These are phyloP conservation scores for Phaeosphaeriaceae sp. DNA, from an alignment of 2,329 filamentous ascomycete species.

Conservation along the genomic window DNA sequence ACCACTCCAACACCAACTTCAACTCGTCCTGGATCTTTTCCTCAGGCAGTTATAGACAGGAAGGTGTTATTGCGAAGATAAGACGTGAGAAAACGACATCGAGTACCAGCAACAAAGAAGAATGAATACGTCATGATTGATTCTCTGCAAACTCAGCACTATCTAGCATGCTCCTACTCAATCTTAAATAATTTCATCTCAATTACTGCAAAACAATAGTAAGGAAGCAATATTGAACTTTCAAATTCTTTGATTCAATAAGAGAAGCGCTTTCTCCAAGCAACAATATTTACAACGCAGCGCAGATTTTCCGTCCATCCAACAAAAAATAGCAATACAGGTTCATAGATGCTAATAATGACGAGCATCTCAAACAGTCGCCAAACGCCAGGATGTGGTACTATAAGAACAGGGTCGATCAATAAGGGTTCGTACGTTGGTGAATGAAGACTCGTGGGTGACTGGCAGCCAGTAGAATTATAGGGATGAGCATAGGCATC, in stretches of 20 bases:
- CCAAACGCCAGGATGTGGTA: conserved; percentile 27
- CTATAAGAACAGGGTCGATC: background rate
- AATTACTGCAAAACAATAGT: background rate
- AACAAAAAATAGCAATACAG: background rate
- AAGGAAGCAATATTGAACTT: background rate
- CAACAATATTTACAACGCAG: conserved; percentile 4
- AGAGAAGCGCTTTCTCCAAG: background rate
- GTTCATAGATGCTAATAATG: too few species aligned
- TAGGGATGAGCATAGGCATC: background rate
- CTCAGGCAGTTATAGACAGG: conserved; percentile 29
- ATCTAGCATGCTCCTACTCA: too few species aligned
- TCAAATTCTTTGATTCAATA: background rate
- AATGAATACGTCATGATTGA: conserved; percentile 32
- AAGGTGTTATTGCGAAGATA: background rate
- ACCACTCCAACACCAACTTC: conserved; percentile 52
- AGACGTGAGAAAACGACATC: too few species aligned
- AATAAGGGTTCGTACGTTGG: too few species aligned
- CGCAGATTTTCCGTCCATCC: conserved; percentile 9
- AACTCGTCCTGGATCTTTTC: conserved; percentile 48
- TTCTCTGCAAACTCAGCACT: conserved; percentile 8
- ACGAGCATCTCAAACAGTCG: conserved; percentile 1
- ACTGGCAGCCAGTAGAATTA: too few species aligned
- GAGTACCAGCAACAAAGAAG: background rate
- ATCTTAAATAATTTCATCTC: too few species aligned
- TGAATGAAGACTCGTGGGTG: background rate